Conservation (phyloP, 2,329 filamentous ascomycete genomes). For the Colletotrichum phormii region DNA sequence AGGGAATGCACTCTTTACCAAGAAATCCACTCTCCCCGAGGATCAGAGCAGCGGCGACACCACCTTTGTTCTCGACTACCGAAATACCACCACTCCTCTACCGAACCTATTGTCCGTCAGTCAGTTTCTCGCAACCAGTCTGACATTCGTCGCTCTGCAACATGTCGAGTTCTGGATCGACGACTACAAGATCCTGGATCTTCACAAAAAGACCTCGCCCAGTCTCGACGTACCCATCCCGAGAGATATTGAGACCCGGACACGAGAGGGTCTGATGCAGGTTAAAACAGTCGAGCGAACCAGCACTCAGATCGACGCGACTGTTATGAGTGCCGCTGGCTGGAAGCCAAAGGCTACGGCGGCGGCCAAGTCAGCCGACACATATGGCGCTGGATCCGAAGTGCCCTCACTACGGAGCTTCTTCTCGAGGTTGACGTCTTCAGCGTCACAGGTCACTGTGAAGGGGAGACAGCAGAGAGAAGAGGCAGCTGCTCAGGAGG, state of each 20-base stretch:
- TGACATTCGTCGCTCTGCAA: conserved; percentile 94
- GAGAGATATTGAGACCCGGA: conserved; percentile 81
- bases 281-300: conserved; percentile 84
- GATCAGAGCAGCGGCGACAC: conserved; percentile 78
- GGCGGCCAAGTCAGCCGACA: conserved; percentile 57
- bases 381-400: conserved; percentile 63
- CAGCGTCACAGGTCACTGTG: conserved; percentile 60
- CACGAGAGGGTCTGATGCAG: conserved; percentile 90
- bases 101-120: conserved; percentile 88
- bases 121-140: conserved; percentile 92
- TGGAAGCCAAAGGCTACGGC: conserved; percentile 74
- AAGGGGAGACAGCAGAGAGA: conserved; percentile 70
- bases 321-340: conserved; percentile 87
- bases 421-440: conserved; percentile 80
- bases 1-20: conserved; percentile 95
- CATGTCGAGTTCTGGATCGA: conserved; percentile 92
- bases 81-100: conserved; percentile 87
- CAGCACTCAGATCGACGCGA: conserved; percentile 91
- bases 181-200: conserved; percentile 80
- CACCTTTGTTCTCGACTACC: conserved; percentile 94
- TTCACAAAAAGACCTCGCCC: conserved; percentile 89
- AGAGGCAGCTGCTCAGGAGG: conserved; percentile 71
- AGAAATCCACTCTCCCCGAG: conserved; percentile 79
- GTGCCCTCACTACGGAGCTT: conserved; percentile 79
- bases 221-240: conserved; percentile 79